Conservation (phyloP, 164 flowering plant species). For the Brasenia schreberi region DNA sequence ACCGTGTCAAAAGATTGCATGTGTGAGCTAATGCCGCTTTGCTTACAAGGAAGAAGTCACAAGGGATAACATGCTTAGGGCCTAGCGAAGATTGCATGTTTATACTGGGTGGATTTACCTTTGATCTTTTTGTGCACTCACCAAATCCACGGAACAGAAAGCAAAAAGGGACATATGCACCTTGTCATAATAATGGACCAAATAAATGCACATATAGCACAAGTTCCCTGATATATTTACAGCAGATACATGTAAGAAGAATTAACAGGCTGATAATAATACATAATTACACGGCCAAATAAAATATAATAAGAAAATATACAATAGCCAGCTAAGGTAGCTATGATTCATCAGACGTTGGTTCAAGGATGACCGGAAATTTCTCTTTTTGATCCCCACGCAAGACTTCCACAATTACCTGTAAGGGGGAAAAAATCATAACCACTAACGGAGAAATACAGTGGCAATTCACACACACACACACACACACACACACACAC, state of each 20-base stretch:
- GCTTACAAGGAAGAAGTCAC: no score
- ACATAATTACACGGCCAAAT: not conserved
- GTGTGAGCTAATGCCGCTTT: no score
- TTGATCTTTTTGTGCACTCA: no score
- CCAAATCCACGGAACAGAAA: no score
- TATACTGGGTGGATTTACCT: no score
- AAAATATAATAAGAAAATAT: no score
- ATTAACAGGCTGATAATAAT: not conserved
- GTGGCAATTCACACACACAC: no score
- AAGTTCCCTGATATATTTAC: not conserved
- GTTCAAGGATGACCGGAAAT: conserved; percentile 77
- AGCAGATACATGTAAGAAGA: not conserved
- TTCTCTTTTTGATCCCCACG: conserved; percentile 91
- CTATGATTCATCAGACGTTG: conserved; percentile 69
- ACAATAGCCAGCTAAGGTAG: no score
- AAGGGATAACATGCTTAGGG: no score
- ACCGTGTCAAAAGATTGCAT: no score
- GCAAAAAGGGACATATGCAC: not conserved
- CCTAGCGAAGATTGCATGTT: no score
- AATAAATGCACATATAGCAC: not conserved
- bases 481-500: no score
- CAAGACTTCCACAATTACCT: conserved; percentile 85
- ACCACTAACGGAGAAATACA: not conserved
- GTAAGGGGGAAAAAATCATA: conserved; percentile 1
- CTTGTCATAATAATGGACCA: not conserved